Evolutionary conservation across 192 early-diverging fungal species (phyloP).

Genomic region (Funneliformis geosporum): DNA sequence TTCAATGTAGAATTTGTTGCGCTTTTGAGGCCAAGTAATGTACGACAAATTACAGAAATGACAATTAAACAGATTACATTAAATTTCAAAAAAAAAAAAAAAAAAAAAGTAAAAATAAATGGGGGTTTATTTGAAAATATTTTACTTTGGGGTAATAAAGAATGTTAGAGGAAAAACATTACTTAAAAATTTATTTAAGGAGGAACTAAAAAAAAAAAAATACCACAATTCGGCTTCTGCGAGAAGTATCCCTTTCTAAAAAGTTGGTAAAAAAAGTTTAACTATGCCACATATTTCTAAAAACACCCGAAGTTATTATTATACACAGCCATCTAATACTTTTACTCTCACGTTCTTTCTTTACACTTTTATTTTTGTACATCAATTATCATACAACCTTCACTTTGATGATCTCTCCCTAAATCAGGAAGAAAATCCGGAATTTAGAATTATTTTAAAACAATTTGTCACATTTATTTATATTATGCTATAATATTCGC

Average conservation of each 20-base stretch:
- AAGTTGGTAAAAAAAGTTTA: not conserved
- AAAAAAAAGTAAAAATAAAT: not conserved
- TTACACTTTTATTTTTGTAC: not conserved
- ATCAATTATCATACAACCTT: not conserved
- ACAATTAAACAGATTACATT: not conserved
- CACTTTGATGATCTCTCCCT: not conserved
- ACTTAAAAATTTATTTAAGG: conserved; percentile 2
- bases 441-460: not conserved
- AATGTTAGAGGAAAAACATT: not conserved
- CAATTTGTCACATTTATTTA: not conserved
- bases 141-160: not conserved
- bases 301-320: not conserved
- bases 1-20: not conserved
- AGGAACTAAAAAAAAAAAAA: not conserved
- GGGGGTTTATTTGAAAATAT: not conserved
- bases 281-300: not conserved
- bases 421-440: not conserved
- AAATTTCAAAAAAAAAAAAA: not conserved
- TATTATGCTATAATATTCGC: not conserved
- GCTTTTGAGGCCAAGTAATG: not conserved
- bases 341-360: not conserved
- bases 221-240: not conserved
- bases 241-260: not conserved
- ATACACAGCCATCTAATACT: not conserved
- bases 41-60: not conserved